Percentiles rank a stretch among this genome's conserved stretches.
phyloP scores from a whole-genome alignment of 202 grass and related monocot genomes.

The Setaria viridis region DNA sequence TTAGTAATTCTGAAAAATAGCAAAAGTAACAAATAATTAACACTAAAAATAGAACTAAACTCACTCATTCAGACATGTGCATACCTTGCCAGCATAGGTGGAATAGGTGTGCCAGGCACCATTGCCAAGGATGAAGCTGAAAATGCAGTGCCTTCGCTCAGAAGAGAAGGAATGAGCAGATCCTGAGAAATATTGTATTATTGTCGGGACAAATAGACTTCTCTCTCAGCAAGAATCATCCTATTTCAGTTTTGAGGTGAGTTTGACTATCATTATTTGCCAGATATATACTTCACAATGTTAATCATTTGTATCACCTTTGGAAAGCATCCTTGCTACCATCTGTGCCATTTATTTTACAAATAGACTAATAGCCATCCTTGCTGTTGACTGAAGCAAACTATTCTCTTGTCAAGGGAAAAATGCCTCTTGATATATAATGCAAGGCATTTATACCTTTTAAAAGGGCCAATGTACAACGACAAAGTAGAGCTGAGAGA shows the following conservation, averaged over 20 bases:
- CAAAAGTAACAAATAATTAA: background rate
- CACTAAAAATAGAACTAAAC: slow-evolving; percentile 19
- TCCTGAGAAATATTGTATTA: slow-evolving; percentile 62
- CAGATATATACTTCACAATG: background rate
- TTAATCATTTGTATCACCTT: slow-evolving; percentile 10
- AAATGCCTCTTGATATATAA: background rate
- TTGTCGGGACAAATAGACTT: slow-evolving; percentile 20
- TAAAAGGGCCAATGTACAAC: slow-evolving; percentile 8
- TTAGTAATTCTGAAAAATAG: slow-evolving; percentile 83
- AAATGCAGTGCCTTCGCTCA: slow-evolving; percentile 83
- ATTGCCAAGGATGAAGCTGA: slow-evolving; percentile 70
- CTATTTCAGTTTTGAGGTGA: slow-evolving; percentile 25
- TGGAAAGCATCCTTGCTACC: slow-evolving; percentile 8
- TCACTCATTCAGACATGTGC: background rate
- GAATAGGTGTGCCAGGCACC: slow-evolving; percentile 91
- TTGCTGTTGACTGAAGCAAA: slow-evolving; percentile 8
- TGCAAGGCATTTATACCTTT: slow-evolving; percentile 7
- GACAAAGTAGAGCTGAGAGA: background rate
- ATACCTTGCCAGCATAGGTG: slow-evolving; percentile 95
- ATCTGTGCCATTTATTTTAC: slow-evolving; percentile 7
- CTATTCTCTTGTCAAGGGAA: slow-evolving; percentile 3
- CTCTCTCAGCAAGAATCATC: slow-evolving; percentile 35
- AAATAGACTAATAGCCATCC: slow-evolving; percentile 11
- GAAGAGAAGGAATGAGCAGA: slow-evolving; percentile 84
- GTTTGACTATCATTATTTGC: slow-evolving; percentile 32